Percentiles rank a stretch among this genome's conserved stretches.
Evolutionary conservation across 108 stramenopile species (phyloP).

Genomic region (Chaetoceros tenuissimus): DNA sequence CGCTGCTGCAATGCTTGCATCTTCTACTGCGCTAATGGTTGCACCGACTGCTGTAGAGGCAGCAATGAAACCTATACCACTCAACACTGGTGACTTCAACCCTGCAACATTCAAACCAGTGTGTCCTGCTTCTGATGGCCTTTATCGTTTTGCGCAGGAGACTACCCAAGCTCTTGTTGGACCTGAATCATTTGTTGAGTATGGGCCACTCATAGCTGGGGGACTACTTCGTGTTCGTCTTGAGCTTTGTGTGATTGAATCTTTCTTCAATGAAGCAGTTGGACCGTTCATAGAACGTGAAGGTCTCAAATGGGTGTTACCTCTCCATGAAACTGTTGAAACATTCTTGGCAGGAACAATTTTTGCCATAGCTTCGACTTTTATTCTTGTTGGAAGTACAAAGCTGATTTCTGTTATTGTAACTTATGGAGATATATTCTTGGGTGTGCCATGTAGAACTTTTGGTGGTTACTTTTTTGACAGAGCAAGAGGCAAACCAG

Average conservation of each 20-base stretch:
- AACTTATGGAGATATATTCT: constrained; percentile 73
- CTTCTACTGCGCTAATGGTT: no score
- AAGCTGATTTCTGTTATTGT: constrained; percentile 82
- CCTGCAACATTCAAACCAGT: constrained; percentile 80
- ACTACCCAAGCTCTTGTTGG: constrained; percentile 72
- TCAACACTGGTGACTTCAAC: constrained; percentile 38
- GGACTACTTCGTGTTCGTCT: constrained; percentile 82
- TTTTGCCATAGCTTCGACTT: constrained; percentile 84
- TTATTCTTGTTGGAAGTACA: constrained; percentile 88
- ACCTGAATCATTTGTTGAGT: constrained; percentile 74
- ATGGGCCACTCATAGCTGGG: constrained; percentile 86
- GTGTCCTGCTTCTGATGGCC: constrained; percentile 73
- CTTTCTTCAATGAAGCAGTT: constrained; percentile 88
- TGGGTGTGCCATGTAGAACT: constrained; percentile 56
- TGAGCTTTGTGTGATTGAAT: constrained; percentile 89
- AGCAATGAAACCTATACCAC: background rate
- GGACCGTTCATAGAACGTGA: constrained; percentile 85
- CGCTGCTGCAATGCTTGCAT: no score
- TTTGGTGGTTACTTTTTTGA: constrained; percentile 81
- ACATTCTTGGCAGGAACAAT: constrained; percentile 89
- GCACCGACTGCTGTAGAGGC: background rate
- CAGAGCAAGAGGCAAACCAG: constrained; percentile 76
- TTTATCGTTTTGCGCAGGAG: constrained; percentile 75
- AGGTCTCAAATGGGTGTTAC: constrained; percentile 82
- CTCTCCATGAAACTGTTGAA: constrained; percentile 85